Conservation (phyloP, 768 basidiomycete species). For the Porphyrellus cyaneotinctus region DNA sequence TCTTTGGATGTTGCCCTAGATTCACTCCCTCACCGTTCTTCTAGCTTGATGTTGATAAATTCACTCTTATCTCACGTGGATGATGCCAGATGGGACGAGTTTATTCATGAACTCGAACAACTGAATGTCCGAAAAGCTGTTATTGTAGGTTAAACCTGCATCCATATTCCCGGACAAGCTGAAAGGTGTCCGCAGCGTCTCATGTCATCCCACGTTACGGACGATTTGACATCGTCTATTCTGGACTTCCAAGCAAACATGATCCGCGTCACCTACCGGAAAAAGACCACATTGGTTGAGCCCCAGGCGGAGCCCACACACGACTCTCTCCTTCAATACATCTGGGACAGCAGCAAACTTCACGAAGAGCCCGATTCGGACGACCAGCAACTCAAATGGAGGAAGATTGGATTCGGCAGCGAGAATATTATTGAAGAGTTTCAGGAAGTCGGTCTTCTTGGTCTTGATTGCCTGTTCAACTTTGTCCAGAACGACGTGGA, state of each 20-base stretch:
- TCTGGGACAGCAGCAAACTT: constrained; percentile 65
- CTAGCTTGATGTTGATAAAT: constrained; percentile 87
- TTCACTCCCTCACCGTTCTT: constrained; percentile 8
- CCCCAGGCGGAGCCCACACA: constrained; percentile 60
- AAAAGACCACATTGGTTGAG: constrained; percentile 76
- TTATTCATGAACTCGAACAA: constrained; percentile 68
- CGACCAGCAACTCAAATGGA: constrained; percentile 62
- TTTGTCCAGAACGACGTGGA: constrained; percentile 70
- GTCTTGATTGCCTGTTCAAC: constrained; percentile 76
- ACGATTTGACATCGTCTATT: constrained; percentile 79
- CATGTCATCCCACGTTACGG: constrained; percentile 77
- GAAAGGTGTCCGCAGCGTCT: constrained; percentile 49
- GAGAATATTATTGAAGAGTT: constrained; percentile 78
- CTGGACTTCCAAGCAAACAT: constrained; percentile 88
- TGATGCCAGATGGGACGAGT: constrained; percentile 74
- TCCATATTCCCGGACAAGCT: constrained; percentile 1
- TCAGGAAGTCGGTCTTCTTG: constrained; percentile 71
- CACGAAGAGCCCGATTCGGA: constrained; percentile 47
- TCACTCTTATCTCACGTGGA: constrained; percentile 77
- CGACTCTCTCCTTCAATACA: constrained; percentile 51
- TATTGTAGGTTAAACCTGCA: constrained; percentile 48
- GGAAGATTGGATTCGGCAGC: constrained; percentile 69
- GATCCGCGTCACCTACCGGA: constrained; percentile 71
- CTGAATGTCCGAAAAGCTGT: constrained; percentile 80
- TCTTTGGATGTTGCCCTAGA: neutral